Percentiles rank a stretch among this genome's conserved stretches.
Conservation (phyloP, 495 filamentous ascomycete species). For the Aspergillus egyptiacus region DNA sequence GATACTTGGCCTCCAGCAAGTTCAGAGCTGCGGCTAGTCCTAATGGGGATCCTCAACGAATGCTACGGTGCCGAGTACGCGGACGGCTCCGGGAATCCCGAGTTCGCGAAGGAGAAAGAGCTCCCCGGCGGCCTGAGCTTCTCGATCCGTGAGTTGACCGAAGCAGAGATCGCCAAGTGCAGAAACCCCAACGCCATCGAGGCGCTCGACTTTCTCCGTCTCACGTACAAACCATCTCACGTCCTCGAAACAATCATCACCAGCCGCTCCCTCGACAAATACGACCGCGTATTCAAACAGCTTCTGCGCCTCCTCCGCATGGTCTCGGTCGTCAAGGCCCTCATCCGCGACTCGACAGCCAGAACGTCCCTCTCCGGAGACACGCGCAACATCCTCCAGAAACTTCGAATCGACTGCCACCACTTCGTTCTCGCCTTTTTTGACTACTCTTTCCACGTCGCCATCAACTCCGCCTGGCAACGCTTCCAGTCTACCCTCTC, state of each 20-base stretch:
- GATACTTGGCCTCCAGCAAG: conserved; percentile 88
- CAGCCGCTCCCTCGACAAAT: conserved; percentile 58
- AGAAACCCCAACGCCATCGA: conserved; percentile 73
- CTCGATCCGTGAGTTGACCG: conserved; percentile 71
- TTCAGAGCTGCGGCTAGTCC: conserved; percentile 78
- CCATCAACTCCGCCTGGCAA: conserved; percentile 64
- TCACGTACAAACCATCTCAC: conserved; percentile 75
- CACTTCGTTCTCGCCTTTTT: conserved; percentile 66
- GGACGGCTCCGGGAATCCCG: conserved; percentile 17
- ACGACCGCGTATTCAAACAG: conserved; percentile 76
- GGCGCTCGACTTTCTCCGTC: conserved; percentile 82
- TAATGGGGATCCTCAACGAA: conserved; percentile 82
- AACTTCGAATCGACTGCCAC: conserved; percentile 69
- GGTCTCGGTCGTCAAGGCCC: conserved; percentile 66
- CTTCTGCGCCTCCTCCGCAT: conserved; percentile 74
- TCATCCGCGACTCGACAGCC: conserved; percentile 55
- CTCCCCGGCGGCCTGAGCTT: conserved; percentile 83
- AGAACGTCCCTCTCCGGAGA: conserved; percentile 33
- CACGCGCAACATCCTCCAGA: conserved; percentile 44
- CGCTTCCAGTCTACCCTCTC: conserved; percentile 60
- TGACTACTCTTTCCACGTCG: conserved; percentile 71
- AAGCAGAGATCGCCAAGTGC: conserved; percentile 68
- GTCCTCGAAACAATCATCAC: conserved; percentile 71
- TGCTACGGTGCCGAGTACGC: conserved; percentile 46
- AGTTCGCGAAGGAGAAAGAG: conserved; percentile 37